Evolutionary conservation across 768 basidiomycete species (phyloP), one percentile per base, ranked within the genome.

Genomic region (Mycena polygramma): DNA sequence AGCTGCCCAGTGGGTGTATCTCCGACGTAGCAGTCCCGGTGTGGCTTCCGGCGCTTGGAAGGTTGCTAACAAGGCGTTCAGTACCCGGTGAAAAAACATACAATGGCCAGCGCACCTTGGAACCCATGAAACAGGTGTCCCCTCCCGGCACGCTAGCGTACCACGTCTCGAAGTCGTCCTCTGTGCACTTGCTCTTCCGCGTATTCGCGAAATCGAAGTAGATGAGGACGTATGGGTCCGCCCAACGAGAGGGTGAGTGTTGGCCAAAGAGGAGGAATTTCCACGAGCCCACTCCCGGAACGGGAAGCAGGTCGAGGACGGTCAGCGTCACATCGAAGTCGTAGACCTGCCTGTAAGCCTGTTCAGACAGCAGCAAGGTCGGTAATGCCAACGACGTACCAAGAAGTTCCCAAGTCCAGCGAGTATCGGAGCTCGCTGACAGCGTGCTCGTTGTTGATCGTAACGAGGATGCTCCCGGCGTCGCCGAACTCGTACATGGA

Each of bases 401-500:
- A 99, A 14, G 86, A 90, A 68, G 84, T 82, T 8, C 97, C 97
- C 24, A 93, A 84, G 77, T 99, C 93, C 37, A 90, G 87, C 10
- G 94, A 94, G 78, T 97, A 99, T 53, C 82, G 83, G n/a, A 98
- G 81, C 19, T 81, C 82, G 70, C 92, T 88, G 2, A 91, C 91
- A 24, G 81, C 75, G 45, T 93, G 89, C 76, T 98, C 97, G 75
- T 98, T 95, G 73, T 97, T 91, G 10, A 95, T 88, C 35, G 91
- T 84, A 17, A 99, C 88, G 36, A 94, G 75, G 22, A 99, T 88
- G 75, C 92, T 93, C 0, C 88, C 97, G 75, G 87, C 86, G 75
- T 98, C 98, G 7, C 96, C 97, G 78, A 99, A 97, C 81, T 98
- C 96, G 76, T 98, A 97, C 80, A 95, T 95, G 77, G 94, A 91